Evolutionary conservation across 148 eudicot genomes (phyloP).

Genomic region (Drosera capensis): DNA sequence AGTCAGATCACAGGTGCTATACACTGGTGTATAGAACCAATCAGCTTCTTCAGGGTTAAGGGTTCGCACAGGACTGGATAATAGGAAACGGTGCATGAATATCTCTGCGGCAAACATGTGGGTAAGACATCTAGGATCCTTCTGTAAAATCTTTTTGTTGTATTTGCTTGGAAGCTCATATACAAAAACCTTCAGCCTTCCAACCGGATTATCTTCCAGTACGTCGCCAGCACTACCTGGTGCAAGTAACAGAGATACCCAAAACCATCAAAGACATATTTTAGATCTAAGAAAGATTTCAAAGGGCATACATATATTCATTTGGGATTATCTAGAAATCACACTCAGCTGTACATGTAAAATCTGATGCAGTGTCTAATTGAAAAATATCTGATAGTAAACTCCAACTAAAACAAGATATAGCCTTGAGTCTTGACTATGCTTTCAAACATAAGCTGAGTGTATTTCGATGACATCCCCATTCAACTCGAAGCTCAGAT

Average conservation of each 20-base stretch:
- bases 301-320: no score
- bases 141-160: slow-evolving; percentile 88
- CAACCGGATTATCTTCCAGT: slow-evolving; percentile 93
- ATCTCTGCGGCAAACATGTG: slow-evolving; percentile 99
- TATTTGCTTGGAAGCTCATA: slow-evolving; percentile 99
- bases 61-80: slow-evolving; percentile 88
- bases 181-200: slow-evolving; percentile 82
- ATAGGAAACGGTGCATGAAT: slow-evolving; percentile 83
- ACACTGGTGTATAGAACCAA: slow-evolving; percentile 98
- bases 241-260: neutral
- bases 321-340: no score
- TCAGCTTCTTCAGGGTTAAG: slow-evolving; percentile 98
- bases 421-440: no score
- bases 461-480: no score
- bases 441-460: no score
- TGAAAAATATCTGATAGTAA: no score
- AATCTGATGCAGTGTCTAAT: no score
- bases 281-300: no score
- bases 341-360: no score
- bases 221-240: slow-evolving; percentile 99
- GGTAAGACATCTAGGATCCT: slow-evolving; percentile 85
- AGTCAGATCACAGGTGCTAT: slow-evolving; percentile 85
- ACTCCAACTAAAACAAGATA: no score
- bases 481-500: no score
- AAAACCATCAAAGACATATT: slow-evolving; percentile 3